Percentiles rank a stretch among this genome's conserved stretches.
Evolutionary conservation across 208 protist genomes (phyloP).

Genomic region (Crithidia thermophila): DNA sequence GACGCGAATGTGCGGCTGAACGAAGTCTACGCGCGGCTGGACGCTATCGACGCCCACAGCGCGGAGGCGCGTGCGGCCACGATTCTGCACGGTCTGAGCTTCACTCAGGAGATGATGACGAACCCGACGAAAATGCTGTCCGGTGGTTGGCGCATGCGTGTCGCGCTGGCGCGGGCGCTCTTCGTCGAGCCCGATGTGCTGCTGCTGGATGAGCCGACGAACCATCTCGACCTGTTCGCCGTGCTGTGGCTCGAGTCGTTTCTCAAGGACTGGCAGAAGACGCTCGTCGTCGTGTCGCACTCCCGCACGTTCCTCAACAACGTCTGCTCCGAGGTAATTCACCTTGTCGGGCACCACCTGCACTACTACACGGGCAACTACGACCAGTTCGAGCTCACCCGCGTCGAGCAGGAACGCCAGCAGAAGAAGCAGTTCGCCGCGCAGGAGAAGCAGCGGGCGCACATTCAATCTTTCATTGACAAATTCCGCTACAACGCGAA

Average conservation of each 20-base stretch:
- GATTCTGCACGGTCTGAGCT: slow-evolving; percentile 94
- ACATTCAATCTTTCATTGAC: slow-evolving; percentile 96
- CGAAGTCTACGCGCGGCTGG: slow-evolving; percentile 95
- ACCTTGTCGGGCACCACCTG: slow-evolving; percentile 86
- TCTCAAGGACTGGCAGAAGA: slow-evolving; percentile 94
- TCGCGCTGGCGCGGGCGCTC: slow-evolving; percentile 96
- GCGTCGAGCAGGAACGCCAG: slow-evolving; percentile 87
- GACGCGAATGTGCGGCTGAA: slow-evolving; percentile 82
- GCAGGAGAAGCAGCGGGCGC: slow-evolving; percentile 88
- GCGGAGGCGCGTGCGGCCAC: slow-evolving; percentile 85
- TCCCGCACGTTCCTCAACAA: slow-evolving; percentile 97
- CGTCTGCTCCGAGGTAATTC: slow-evolving; percentile 95
- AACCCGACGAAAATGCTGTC: slow-evolving; percentile 85
- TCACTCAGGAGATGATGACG: slow-evolving; percentile 95
- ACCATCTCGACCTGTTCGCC: slow-evolving; percentile 98
- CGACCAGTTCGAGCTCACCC: slow-evolving; percentile 92
- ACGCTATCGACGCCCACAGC: slow-evolving; percentile 96
- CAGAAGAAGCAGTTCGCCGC: slow-evolving; percentile 90
- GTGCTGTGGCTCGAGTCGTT: slow-evolving; percentile 98
- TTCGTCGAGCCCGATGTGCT: slow-evolving; percentile 97
- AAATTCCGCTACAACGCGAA: slow-evolving; percentile 92
- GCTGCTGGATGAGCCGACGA: slow-evolving; percentile 98
- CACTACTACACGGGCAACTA: slow-evolving; percentile 95
- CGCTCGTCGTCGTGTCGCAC: slow-evolving; percentile 98
- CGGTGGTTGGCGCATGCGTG: slow-evolving; percentile 98